These are phyloP conservation scores for Hemisphaericaspora nanyangensis DNA, from an alignment of 805 yeast genomes.

Conservation along the genomic window DNA sequence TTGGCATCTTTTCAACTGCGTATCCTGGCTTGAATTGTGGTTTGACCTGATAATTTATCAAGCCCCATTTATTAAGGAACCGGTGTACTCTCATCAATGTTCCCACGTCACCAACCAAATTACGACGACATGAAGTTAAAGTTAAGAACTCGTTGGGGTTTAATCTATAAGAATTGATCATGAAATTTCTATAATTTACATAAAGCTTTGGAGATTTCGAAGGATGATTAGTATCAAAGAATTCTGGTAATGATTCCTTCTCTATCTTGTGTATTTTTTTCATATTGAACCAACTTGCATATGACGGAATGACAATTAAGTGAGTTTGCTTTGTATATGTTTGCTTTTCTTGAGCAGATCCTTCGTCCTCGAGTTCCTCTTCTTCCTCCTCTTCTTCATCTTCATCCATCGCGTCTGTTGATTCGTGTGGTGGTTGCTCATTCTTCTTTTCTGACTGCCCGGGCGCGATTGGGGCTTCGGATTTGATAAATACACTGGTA, in stretches of 20 bases:
- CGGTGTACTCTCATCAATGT: constrained; percentile 80
- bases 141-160: constrained; percentile 89
- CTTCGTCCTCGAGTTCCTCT: constrained; percentile 11
- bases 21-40: constrained; percentile 68
- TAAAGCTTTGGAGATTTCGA: constrained; percentile 81
- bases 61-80: constrained; percentile 87
- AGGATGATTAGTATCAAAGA: constrained; percentile 67
- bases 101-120: constrained; percentile 88
- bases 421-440: not conserved
- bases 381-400: constrained; percentile 6
- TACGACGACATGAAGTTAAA: constrained; percentile 86
- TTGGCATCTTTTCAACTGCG: constrained; percentile 47
- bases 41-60: constrained; percentile 88
- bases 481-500: not conserved
- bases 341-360: constrained; percentile 14
- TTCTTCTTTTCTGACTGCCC: not conserved
- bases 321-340: constrained; percentile 58
- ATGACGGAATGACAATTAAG: constrained; percentile 81
- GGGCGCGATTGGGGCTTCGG: not conserved
- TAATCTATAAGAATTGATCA: constrained; percentile 81
- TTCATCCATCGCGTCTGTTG: constrained; percentile 1
- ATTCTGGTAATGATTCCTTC: constrained; percentile 81
- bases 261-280: constrained; percentile 72
- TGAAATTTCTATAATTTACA: constrained; percentile 78
- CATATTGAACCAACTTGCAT: constrained; percentile 81